These are phyloP conservation scores for Erodium moschatum DNA, from an alignment of 441 rosid species.

Conservation along the genomic window DNA sequence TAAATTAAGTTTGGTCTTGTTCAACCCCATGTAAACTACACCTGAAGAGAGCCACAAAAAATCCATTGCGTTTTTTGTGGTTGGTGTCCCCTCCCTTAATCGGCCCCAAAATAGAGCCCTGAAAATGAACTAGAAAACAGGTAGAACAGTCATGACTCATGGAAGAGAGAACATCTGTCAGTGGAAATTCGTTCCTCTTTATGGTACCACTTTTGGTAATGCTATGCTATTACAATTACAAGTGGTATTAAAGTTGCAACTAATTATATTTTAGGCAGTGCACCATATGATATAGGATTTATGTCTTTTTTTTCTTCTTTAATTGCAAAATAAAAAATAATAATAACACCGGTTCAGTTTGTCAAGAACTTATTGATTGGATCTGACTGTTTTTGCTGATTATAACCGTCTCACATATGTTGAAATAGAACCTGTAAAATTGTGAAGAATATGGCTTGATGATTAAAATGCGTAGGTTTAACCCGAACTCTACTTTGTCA, in stretches of 20 bases:
- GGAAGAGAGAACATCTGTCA: neutral
- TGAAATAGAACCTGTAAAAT: neutral
- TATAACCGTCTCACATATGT: neutral
- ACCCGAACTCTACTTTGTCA: no score
- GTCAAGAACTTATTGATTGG: neutral
- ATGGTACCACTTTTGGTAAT: neutral
- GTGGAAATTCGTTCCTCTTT: neutral
- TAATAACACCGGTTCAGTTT: neutral
- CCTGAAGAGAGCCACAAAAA: neutral
- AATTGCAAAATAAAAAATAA: neutral
- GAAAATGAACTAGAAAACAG: neutral
- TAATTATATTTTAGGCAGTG: neutral
- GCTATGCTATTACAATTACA: neutral
- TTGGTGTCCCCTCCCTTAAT: neutral
- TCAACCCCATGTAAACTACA: constrained; percentile 3
- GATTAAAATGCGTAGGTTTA: no score
- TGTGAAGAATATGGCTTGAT: no score
- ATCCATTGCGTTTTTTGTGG: neutral
- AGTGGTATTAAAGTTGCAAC: neutral
- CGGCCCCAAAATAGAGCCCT: neutral
- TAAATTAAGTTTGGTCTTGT: neutral
- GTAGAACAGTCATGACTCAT: neutral
- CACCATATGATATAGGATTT: neutral
- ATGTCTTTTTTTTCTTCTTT: neutral
- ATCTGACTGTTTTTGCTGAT: neutral